Evolutionary conservation across 306 rosid genomes (phyloP), one percentile per base, ranked within the genome.

Genomic region (Casuarina glauca): DNA sequence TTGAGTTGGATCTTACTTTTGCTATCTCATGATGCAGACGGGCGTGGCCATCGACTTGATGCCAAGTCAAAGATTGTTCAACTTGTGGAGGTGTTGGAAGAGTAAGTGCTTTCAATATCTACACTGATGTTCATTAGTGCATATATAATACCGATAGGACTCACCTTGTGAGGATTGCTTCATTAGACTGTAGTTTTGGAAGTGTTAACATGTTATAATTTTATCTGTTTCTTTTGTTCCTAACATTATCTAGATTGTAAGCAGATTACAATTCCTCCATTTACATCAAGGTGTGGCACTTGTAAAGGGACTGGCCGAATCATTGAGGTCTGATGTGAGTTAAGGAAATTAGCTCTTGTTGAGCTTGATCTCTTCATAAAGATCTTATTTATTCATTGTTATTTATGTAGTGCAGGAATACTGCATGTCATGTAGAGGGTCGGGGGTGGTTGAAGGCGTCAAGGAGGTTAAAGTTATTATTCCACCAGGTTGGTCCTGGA

Each of bases 211-310:
- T 39, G 55, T 62, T 74, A 17, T 67, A 53, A 78, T 48, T 36
- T 74, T 72, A 48, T 51, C 60, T 70, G 41, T 74, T 32, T 38
- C 8, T 75, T 62, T 67, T 13, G 15, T 74, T 69, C 77, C 82
- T 85, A 75, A 64, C 74, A 64, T 48, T 75, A 61, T 74, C 76
- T 55, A 73, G 70, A 68, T 83, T 53, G 76, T 79, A 76, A 72
- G 17, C 87, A 95, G 99, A 89, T 95, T 72, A 95, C 99, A 9
- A 85, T 95, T 83, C 97, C 97, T 50, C 99, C 99, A 74, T 95
- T 95, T 82, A 91, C 97, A 39, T 88, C 99, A 54, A 89, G 93
- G 48, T 95, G 99, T 89, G 84, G 80, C 80, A 87, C 96, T 51
- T 95, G 99, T 79, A 93, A 84, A 86, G 97, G 97, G 79, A 84